A percentile compares a stretch with the other conserved stretches of the same genome.
Evolutionary conservation across 257 asterid genomes (phyloP).

Genomic region (Solanum chilense): DNA sequence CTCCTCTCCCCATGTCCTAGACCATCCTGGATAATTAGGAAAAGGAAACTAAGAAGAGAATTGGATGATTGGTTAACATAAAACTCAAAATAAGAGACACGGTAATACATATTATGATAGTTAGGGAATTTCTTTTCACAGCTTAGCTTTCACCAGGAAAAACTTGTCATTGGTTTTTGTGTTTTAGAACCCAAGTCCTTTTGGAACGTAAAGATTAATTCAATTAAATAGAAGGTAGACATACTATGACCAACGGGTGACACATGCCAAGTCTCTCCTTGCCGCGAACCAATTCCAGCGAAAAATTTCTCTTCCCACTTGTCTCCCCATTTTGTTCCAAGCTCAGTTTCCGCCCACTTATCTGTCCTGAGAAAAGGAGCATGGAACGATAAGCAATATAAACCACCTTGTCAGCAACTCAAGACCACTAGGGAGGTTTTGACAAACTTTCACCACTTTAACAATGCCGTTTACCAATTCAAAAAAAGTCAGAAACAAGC

Average conservation of each 20-base stretch:
- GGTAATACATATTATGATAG: neutral
- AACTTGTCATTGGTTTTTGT: neutral
- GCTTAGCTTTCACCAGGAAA: neutral
- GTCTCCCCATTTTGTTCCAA: conserved; percentile 99
- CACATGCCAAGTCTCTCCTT: conserved; percentile 99
- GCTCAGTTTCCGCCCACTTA: conserved; percentile 98
- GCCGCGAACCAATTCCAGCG: conserved; percentile 91
- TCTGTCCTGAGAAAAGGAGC: conserved; percentile 67
- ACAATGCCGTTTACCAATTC: neutral
- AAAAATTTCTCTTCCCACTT: conserved; percentile 98
- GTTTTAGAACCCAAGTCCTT: neutral
- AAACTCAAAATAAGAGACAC: neutral
- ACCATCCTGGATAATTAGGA: conserved; percentile 55
- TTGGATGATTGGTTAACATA: neutral
- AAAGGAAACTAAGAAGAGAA: neutral
- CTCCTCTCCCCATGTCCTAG: conserved; percentile 99
- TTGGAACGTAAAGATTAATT: neutral
- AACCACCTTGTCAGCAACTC: neutral
- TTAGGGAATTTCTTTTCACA: neutral
- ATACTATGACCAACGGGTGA: conserved; percentile 64
- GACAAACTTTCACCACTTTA: neutral
- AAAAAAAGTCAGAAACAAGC: neutral
- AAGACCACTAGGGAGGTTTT: neutral
- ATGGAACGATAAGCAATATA: neutral
- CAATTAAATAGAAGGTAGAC: neutral